phyloP scores from a whole-genome alignment of 805 yeast species.

The Metschnikowia continentalis region DNA sequence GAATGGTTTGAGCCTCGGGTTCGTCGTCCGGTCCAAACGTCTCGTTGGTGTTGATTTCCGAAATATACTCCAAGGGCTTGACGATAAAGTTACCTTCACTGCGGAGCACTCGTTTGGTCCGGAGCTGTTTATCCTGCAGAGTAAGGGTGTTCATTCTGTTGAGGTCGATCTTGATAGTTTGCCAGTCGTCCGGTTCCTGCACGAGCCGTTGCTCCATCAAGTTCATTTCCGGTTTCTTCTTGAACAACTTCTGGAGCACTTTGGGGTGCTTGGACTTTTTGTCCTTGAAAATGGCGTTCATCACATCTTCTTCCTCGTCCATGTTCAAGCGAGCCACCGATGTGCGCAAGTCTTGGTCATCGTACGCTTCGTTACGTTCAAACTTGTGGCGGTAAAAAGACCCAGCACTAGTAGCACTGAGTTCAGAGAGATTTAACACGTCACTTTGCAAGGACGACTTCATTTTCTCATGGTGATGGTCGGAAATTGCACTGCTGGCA shows the following conservation, averaged over 20 bases:
- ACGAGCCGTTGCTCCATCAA: conserved; percentile 44
- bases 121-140: conserved; percentile 59
- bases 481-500: not conserved
- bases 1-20: conserved; percentile 4
- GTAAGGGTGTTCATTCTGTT: conserved; percentile 71
- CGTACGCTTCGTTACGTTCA: conserved; percentile 32
- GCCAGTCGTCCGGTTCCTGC: conserved; percentile 36
- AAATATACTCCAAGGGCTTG: conserved; percentile 40
- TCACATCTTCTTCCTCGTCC: conserved; percentile 25
- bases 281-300: conserved; percentile 42
- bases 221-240: conserved; percentile 26
- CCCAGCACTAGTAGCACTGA: conserved; percentile 88
- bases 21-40: conserved; percentile 22
- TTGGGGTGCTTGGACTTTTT: conserved; percentile 40
- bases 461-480: conserved; percentile 32
- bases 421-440: conserved; percentile 53
- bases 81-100: conserved; percentile 36
- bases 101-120: conserved; percentile 56
- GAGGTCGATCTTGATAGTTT: conserved; percentile 26
- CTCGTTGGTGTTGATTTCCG: conserved; percentile 41
- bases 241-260: conserved; percentile 42
- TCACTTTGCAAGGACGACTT: conserved; percentile 42
- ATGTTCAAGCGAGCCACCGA: conserved; percentile 20
- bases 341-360: conserved; percentile 5
- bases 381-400: conserved; percentile 71